Evolutionary conservation across 768 basidiomycete species (phyloP).

Genomic region (Suillus paluster): DNA sequence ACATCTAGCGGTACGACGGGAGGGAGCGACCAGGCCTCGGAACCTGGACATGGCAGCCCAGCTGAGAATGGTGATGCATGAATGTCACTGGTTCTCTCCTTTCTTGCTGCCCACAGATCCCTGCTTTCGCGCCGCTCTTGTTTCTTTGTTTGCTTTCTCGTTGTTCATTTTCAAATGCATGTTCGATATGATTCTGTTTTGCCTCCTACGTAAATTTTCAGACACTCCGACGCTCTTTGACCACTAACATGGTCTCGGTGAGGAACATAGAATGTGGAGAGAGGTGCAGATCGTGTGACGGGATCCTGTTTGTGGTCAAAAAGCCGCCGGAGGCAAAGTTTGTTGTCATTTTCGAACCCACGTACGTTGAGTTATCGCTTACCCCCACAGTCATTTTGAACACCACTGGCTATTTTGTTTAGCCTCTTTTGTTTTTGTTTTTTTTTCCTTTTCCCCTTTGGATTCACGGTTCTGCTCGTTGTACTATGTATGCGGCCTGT

Average conservation of each 20-base stretch:
- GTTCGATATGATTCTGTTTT: constrained; percentile 25
- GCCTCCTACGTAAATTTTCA: constrained; percentile 26
- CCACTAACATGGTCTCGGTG: constrained; percentile 32
- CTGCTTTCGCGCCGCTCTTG: constrained; percentile 14
- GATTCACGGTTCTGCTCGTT: neutral
- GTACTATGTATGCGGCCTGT: constrained; percentile 2
- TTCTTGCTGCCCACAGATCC: constrained; percentile 10
- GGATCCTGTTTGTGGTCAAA: constrained; percentile 39
- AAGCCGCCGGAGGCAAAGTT: constrained; percentile 23
- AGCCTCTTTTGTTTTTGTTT: too few species aligned
- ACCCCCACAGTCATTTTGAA: neutral
- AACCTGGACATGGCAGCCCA: constrained; percentile 28
- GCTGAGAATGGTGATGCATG: constrained; percentile 28
- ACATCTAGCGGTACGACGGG: constrained; percentile 28
- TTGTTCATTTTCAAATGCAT: constrained; percentile 22
- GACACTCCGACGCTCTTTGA: constrained; percentile 31
- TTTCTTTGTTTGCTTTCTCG: constrained; percentile 6
- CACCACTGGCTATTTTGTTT: neutral
- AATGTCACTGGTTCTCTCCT: constrained; percentile 12
- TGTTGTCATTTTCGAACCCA: constrained; percentile 23
- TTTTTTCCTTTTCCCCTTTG: too few species aligned
- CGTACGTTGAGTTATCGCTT: neutral
- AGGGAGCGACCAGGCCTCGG: constrained; percentile 32
- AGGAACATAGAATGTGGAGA: constrained; percentile 16
- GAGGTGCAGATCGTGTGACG: constrained; percentile 15